A percentile compares a stretch with the other conserved stretches of the same genome.
phyloP scores from a whole-genome alignment of 176 grass and related monocot species.

The Hordeum vulgare region DNA sequence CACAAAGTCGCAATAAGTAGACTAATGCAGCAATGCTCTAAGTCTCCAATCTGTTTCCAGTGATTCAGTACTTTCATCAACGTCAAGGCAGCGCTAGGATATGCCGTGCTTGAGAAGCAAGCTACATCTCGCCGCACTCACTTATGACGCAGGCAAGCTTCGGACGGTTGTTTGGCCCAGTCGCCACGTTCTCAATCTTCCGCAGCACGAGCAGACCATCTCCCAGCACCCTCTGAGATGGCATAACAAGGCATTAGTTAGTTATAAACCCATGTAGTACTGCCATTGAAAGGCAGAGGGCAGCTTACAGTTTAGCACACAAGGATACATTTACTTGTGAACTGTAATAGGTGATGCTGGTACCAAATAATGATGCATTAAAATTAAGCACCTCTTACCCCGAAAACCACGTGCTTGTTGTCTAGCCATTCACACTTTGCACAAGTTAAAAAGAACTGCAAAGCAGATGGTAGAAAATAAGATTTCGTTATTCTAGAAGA shows the following conservation, averaged over 20 bases:
- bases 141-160: slow-evolving; percentile 77
- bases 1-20: neutral
- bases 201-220: slow-evolving; percentile 72
- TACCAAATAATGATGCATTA: neutral
- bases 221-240: slow-evolving; percentile 69
- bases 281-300: neutral
- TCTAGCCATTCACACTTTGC: slow-evolving; percentile 99
- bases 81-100: neutral
- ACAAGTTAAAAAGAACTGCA: slow-evolving; percentile 94
- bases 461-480: slow-evolving; percentile 13
- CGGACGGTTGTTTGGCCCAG: slow-evolving; percentile 83
- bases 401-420: slow-evolving; percentile 96
- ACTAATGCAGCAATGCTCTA: neutral
- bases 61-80: neutral
- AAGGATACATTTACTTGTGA: neutral
- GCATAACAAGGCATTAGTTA: neutral
- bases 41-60: neutral
- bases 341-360: neutral
- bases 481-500: neutral
- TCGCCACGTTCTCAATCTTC: slow-evolving; percentile 90
- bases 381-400: slow-evolving; percentile 50
- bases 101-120: neutral
- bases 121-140: slow-evolving; percentile 97
- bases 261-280: neutral
- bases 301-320: neutral